Conservation (phyloP, 148 eudicot species). For the Rhododendron ovatum region DNA sequence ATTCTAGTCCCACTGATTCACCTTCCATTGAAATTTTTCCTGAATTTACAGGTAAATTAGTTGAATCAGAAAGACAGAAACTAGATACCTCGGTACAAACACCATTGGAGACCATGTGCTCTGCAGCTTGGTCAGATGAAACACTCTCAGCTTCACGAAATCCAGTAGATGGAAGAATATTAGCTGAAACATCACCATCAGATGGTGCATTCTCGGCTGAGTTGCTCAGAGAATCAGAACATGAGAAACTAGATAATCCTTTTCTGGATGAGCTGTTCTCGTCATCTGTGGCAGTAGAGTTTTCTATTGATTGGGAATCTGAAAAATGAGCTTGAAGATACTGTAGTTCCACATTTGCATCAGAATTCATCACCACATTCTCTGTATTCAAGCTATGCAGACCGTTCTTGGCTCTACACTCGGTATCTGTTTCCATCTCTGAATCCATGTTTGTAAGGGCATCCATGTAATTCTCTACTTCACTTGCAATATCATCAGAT, state of each 20-base stretch:
- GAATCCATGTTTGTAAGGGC: conserved; percentile 81
- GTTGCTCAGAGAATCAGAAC: conserved; percentile 46
- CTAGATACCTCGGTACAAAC: conserved; percentile 7
- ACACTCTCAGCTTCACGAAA: conserved; percentile 25
- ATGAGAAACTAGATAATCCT: conserved; percentile 39
- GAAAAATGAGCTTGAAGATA: conserved; percentile 30
- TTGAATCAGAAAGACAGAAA: conserved; percentile 22
- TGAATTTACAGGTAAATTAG: conserved; percentile 22
- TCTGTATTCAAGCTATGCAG: conserved; percentile 18
- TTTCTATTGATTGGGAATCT: conserved; percentile 65
- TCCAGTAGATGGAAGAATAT: conserved; percentile 19
- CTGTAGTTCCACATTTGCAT: conserved; percentile 47
- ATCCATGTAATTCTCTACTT: conserved; percentile 72
- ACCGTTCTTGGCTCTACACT: conserved; percentile 36
- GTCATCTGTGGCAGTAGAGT: conserved; percentile 58
- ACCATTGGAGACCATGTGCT: conserved; percentile 6
- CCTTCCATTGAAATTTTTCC: conserved; percentile 22
- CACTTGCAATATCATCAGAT: conserved; percentile 77
- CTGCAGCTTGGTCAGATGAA: conserved; percentile 25
- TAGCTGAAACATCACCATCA: conserved; percentile 23
- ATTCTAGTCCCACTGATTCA: conserved; percentile 18
- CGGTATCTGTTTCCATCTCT: conserved; percentile 76
- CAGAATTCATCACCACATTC: conserved; percentile 38
- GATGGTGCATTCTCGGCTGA: conserved; percentile 29
- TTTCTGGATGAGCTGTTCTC: conserved; percentile 36